Percentiles rank a stretch among this genome's conserved stretches.
Evolutionary conservation across 1,139 yeast species (phyloP).

Genomic region (Diutina ranongensis): DNA sequence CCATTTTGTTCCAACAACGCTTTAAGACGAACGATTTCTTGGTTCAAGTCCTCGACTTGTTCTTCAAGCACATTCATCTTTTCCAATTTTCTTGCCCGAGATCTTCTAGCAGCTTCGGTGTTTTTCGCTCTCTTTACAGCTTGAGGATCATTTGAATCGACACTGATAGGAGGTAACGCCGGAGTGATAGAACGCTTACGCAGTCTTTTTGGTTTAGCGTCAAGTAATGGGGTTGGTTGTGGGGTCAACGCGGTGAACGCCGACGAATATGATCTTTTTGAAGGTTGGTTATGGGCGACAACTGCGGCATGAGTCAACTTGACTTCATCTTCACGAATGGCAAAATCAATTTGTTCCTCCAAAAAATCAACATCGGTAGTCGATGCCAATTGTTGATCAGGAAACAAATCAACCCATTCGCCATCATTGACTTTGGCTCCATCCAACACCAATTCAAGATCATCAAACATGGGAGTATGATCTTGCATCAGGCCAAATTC

Average conservation of each 20-base stretch:
- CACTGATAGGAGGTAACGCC: constrained; percentile 48
- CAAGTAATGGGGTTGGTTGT: background rate
- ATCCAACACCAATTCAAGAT: constrained; percentile 34
- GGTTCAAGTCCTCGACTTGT: constrained; percentile 53
- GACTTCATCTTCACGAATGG: constrained; percentile 4
- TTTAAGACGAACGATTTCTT: constrained; percentile 48
- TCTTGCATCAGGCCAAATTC: constrained; percentile 15
- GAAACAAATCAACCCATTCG: constrained; percentile 58
- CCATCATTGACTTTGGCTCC: constrained; percentile 38
- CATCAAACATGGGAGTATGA: constrained; percentile 59
- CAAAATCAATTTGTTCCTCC: constrained; percentile 1
- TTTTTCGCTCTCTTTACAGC: constrained; percentile 84
- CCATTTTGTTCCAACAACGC: constrained; percentile 26
- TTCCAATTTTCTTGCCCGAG: constrained; percentile 87
- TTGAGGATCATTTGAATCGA: constrained; percentile 50
- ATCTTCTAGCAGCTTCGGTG: constrained; percentile 95
- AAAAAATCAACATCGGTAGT: constrained; percentile 8
- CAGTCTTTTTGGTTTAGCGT: constrained; percentile 10
- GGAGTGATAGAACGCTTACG: constrained; percentile 40
- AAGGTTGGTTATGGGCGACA: background rate
- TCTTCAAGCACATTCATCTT: constrained; percentile 76
- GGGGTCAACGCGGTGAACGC: constrained; percentile 1
- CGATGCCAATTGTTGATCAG: constrained; percentile 15
- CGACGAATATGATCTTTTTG: background rate
- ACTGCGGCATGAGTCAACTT: constrained; percentile 6